Evolutionary conservation across 164 flowering plant genomes (phyloP).

Genomic region (Stephania yunnanensis): DNA sequence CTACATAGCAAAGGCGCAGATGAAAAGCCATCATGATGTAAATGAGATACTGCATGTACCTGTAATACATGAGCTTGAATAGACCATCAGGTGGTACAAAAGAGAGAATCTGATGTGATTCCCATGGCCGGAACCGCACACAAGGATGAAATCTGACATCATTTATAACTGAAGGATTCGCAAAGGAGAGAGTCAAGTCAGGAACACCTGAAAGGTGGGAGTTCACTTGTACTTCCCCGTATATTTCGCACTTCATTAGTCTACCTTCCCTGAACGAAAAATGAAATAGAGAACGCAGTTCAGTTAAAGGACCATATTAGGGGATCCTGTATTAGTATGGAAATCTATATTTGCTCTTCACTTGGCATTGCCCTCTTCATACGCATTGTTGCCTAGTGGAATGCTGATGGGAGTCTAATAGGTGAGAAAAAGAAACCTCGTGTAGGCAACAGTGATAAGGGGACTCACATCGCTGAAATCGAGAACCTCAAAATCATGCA

Average conservation of each 20-base stretch:
- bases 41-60: conserved; percentile 33
- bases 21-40: not conserved
- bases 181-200: conserved; percentile 88
- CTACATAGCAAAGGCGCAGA: conserved; percentile 1
- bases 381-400: no score
- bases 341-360: not conserved
- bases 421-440: no score
- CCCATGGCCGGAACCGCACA: conserved; percentile 97
- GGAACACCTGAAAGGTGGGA: conserved; percentile 91
- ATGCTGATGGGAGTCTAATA: no score
- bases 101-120: conserved; percentile 79
- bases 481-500: not conserved
- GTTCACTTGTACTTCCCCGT: conserved; percentile 88
- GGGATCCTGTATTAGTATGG: not conserved
- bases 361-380: not conserved
- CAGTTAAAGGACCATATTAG: not conserved
- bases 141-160: conserved; percentile 97
- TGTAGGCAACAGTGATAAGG: no score
- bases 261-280: conserved; percentile 62
- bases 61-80: conserved; percentile 96
- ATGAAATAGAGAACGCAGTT: conserved; percentile 3
- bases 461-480: not conserved
- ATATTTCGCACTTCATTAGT: conserved; percentile 84
- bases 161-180: conserved; percentile 76
- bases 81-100: conserved; percentile 98